Evolutionary conservation across 352 stramenopile genomes (phyloP), one percentile per base, ranked within the genome.

Genomic region (Phytophthora quininea): DNA sequence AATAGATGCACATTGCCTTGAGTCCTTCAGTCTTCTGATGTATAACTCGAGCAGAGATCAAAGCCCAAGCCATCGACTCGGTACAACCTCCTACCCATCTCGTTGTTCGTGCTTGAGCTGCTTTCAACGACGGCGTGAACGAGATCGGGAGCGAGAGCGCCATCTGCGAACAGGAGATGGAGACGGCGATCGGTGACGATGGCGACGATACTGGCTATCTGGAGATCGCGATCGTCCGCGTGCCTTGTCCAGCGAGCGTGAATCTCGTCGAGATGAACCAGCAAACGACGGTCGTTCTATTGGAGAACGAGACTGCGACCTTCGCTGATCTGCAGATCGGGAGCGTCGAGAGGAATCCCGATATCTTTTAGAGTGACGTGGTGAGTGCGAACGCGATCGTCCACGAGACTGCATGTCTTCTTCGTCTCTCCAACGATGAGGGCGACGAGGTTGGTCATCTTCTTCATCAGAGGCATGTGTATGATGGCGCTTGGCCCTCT

Each of bases 151-250:
- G 8, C 62, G 48, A 7, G 46, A 64, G 14, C 45, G 69, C 59
- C 62, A 69, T 27, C 31, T 69, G 37, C 8, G 15, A 43, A 40
- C 29, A 43, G 58, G 64, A 40, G 56, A 71, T 24, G 32, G 33
- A 49, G 71, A 79, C 29, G 59, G 56, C 6, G 69, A 71, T n/a
- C 60, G 60, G 15, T 58, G 46, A n/a, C 46, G 58, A 69, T 49
- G 67, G 10, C 32, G 54, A 62, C 58, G 60, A 29, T 58, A 54
- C 40, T 46, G 60, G 38, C 38, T 62, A 2, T 29, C 40, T 37
- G 64, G 32, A 3, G 54, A 67, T 37, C 59, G 60, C 2, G 67
- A 71, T 9, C 61, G 67, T 11, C 55, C 40, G 33, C 54, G 57
- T 29, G 65, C 51, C 1, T 48, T 40, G 30, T 58, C n/a, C 24